phyloP scores from a whole-genome alignment of 2,329 filamentous ascomycete genomes.

The Penicillium glabrum region DNA sequence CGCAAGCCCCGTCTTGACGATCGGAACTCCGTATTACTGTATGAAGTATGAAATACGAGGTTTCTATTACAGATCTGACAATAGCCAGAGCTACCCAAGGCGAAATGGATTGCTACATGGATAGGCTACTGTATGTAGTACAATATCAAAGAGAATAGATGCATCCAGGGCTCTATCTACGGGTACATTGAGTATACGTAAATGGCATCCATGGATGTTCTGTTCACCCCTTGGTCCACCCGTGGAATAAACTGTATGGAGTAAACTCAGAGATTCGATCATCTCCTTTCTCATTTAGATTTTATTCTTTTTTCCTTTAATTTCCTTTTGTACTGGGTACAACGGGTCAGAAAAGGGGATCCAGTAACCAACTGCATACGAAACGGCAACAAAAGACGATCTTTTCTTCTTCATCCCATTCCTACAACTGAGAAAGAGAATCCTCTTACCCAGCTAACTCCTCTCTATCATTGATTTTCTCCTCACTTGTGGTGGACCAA shows the following conservation, averaged over 20 bases:
- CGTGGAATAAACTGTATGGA: not conserved
- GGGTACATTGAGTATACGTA: not conserved
- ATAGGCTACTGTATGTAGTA: too few relatives aligned
- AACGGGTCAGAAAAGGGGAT: not conserved
- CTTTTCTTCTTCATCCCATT: not conserved
- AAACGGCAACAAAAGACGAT: not conserved
- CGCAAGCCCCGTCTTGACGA: conserved; percentile 10
- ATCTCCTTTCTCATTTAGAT: not conserved
- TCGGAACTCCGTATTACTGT: not conserved
- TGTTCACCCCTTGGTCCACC: not conserved
- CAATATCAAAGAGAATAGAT: too few relatives aligned
- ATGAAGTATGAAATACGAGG: not conserved
- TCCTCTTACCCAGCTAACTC: not conserved
- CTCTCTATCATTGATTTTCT: not conserved
- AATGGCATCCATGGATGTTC: not conserved
- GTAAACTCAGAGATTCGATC: not conserved
- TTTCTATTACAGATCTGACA: not conserved
- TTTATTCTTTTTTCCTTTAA: not conserved
- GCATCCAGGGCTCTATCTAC: too few relatives aligned
- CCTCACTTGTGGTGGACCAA: not conserved
- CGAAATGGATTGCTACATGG: too few relatives aligned
- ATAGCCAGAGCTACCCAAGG: too few relatives aligned
- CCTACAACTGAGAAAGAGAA: not conserved
- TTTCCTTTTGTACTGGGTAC: not conserved
- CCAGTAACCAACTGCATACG: not conserved